These are phyloP conservation scores for Sclerotinia trifoliorum DNA, from an alignment of 2,329 filamentous ascomycete species.

Conservation along the genomic window DNA sequence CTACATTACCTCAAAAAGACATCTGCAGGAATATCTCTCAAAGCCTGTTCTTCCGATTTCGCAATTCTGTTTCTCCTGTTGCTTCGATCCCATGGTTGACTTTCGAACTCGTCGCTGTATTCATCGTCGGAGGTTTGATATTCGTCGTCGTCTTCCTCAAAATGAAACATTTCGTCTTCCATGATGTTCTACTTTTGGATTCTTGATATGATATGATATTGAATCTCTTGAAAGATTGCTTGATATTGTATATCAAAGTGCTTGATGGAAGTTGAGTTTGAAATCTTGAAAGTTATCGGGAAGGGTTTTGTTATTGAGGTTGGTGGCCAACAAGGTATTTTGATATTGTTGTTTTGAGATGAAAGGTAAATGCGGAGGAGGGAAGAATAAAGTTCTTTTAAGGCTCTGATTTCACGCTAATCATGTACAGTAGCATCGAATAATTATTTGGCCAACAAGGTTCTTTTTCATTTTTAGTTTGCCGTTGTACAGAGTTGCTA, in stretches of 20 bases:
- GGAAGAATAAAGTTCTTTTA: neutral
- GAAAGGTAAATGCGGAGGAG: neutral
- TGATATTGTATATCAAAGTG: neutral
- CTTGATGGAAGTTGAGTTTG: neutral
- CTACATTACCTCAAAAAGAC: constrained; percentile 4
- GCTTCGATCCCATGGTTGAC: neutral
- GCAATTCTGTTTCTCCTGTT: neutral
- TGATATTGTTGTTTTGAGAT: neutral
- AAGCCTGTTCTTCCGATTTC: neutral
- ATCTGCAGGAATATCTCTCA: neutral
- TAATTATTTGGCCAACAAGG: neutral
- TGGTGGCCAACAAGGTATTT: constrained; percentile 4
- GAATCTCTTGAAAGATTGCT: neutral
- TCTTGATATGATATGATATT: neutral
- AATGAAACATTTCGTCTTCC: constrained; percentile 3
- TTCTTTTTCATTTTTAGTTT: neutral
- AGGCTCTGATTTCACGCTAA: neutral
- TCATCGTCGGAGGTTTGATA: constrained; percentile 8
- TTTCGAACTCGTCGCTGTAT: neutral
- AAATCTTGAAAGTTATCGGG: neutral
- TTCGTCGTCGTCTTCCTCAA: neutral
- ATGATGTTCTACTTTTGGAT: neutral
- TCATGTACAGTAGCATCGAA: neutral
- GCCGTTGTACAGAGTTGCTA: neutral
- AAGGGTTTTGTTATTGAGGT: neutral